These are phyloP conservation scores for Coemansia sp. DNA, from an alignment of 192 early-diverging fungal species.

Conservation along the genomic window DNA sequence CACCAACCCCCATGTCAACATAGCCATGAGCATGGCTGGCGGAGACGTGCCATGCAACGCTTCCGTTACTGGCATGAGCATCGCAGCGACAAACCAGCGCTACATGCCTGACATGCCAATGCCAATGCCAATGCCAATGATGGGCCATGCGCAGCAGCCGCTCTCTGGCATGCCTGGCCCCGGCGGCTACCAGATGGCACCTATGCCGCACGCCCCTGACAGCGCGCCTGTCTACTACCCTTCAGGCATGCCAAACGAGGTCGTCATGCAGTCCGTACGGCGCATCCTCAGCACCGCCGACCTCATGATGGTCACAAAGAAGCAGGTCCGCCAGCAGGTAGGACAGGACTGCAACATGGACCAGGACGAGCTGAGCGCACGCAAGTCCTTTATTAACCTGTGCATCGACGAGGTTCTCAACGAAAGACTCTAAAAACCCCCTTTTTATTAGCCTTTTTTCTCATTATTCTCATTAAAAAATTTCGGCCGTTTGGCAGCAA, in stretches of 20 bases:
- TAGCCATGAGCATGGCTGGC: conserved; percentile 38
- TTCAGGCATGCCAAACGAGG: conserved; percentile 65
- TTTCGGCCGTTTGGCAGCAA: too few relatives aligned
- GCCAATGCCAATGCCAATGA: background rate
- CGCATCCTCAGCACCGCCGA: conserved; percentile 84
- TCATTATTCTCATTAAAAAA: background rate
- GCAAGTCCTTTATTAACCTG: conserved; percentile 88
- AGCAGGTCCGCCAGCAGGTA: conserved; percentile 92
- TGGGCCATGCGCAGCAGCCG: background rate
- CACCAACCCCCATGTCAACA: conserved; percentile 24
- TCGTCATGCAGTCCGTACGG: conserved; percentile 70
- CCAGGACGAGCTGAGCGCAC: conserved; percentile 71
- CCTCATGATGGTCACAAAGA: conserved; percentile 98
- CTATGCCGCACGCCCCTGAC: conserved; percentile 12
- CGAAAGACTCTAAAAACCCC: conserved; percentile 30
- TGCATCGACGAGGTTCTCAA: conserved; percentile 69
- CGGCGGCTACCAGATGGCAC: conserved; percentile 12
- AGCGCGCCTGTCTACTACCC: conserved; percentile 27
- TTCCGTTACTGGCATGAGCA: conserved; percentile 27
- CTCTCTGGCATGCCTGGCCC: background rate
- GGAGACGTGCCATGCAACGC: conserved; percentile 30
- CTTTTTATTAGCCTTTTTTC: conserved; percentile 4
- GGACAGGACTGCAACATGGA: conserved; percentile 72
- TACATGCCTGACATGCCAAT: conserved; percentile 17
- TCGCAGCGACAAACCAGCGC: conserved; percentile 11